Percentiles rank a stretch among this genome's conserved stretches.
phyloP scores from a whole-genome alignment of 257 asterid genomes.

The Verbena officinalis region DNA sequence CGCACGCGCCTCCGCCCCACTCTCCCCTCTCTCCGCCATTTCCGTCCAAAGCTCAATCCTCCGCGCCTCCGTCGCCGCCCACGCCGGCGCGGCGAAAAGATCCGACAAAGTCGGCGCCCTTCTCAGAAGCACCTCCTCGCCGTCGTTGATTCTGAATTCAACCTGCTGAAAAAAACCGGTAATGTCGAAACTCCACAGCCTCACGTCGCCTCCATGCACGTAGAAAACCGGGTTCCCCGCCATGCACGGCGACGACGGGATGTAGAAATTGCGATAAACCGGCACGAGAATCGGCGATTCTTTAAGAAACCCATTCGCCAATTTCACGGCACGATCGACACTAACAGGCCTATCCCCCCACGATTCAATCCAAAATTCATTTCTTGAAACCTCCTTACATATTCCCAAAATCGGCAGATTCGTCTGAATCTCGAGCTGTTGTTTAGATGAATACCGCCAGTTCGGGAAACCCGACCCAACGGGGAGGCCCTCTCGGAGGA shows the following conservation, averaged over 20 bases:
- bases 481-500: constrained; percentile 89
- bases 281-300: constrained; percentile 72
- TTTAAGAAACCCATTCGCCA: constrained; percentile 44
- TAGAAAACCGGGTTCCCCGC: constrained; percentile 90
- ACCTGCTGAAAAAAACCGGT: constrained; percentile 66
- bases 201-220: constrained; percentile 64
- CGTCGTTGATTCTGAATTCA: constrained; percentile 37
- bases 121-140: constrained; percentile 26
- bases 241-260: constrained; percentile 61
- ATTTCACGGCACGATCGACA: constrained; percentile 45
- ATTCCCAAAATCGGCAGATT: constrained; percentile 56
- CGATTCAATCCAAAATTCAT: constrained; percentile 52
- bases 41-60: constrained; percentile 78
- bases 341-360: constrained; percentile 75
- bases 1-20: constrained; percentile 30
- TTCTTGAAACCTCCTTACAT: constrained; percentile 51
- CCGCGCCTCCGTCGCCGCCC: constrained; percentile 89
- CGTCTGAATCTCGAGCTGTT: constrained; percentile 55
- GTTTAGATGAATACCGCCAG: constrained; percentile 79
- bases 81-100: constrained; percentile 60
- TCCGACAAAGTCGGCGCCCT: constrained; percentile 30
- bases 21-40: constrained; percentile 33
- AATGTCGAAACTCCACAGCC: constrained; percentile 71
- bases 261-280: constrained; percentile 60
- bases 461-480: constrained; percentile 81